phyloP scores from a whole-genome alignment of 73 alveolate species.

The Symbiodinium natans region DNA sequence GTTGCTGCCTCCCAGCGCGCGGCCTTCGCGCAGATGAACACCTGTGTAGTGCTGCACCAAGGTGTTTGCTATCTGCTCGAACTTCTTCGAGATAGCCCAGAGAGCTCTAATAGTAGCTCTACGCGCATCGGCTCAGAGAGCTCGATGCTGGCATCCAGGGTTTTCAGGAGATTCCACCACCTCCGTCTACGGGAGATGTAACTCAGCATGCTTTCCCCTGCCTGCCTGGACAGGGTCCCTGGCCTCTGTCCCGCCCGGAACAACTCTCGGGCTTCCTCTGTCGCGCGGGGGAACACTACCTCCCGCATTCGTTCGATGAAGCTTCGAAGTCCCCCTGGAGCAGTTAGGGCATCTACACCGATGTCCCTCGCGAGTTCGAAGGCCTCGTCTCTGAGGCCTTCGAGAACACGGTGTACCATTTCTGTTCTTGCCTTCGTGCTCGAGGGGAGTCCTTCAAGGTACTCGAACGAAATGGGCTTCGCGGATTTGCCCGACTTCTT shows the following conservation, averaged over 20 bases:
- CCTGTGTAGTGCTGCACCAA: not conserved
- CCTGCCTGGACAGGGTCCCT: not conserved
- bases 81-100: not conserved
- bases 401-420: not conserved
- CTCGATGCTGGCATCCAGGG: not conserved
- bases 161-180: not conserved
- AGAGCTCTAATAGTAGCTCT: not conserved
- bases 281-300: not conserved
- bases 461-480: too few relatives aligned
- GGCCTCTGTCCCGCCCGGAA: slow-evolving; percentile 11
- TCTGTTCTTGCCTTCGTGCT: not conserved
- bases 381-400: not conserved
- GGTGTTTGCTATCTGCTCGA: not conserved
- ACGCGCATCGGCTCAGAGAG: too few relatives aligned
- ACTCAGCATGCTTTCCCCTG: not conserved
- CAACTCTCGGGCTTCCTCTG: not conserved
- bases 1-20: not conserved
- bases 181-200: not conserved
- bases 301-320: not conserved
- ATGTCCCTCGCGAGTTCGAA: not conserved
- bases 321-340: not conserved
- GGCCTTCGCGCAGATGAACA: not conserved
- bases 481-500: too few relatives aligned
- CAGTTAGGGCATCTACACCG: not conserved
- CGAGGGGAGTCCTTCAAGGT: too few relatives aligned